Conservation (phyloP, 2,329 filamentous ascomycete species). For the Arachnopeziza araneosa region DNA sequence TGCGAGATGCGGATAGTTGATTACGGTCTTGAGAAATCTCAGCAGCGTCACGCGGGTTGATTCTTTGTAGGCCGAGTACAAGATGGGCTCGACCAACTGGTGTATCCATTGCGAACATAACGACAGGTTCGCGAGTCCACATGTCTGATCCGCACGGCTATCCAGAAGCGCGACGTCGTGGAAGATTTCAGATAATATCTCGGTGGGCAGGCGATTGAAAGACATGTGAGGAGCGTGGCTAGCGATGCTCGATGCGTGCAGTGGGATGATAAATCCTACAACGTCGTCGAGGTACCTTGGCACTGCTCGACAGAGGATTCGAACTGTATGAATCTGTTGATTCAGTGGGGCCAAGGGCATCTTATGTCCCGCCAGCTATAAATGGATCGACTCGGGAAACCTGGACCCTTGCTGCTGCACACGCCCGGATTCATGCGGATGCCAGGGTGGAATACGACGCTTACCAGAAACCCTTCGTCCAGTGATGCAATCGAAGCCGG, state of each 20-base stretch:
- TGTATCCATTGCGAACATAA: not conserved
- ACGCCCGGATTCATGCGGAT: not conserved
- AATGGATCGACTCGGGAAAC: not conserved
- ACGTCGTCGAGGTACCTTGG: not conserved
- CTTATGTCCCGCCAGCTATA: not conserved
- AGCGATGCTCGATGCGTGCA: not conserved
- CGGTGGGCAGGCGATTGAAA: not conserved
- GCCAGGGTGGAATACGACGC: not conserved
- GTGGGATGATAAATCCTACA: not conserved
- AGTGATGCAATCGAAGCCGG: not conserved
- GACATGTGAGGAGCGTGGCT: not conserved
- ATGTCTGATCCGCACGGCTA: not conserved
- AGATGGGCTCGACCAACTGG: not conserved
- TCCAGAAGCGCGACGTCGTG: not conserved
- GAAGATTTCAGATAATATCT: not conserved
- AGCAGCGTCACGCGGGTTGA: not conserved
- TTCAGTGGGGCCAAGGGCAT: not conserved
- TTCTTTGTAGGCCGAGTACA: not conserved
- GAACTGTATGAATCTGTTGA: not conserved
- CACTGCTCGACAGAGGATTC: not conserved
- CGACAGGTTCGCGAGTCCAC: not conserved
- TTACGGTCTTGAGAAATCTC: not conserved
- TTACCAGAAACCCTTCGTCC: not conserved
- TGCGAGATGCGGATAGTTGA: not conserved
- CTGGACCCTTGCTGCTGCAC: no score